A percentile compares a stretch with the other conserved stretches of the same genome.
Conservation (phyloP, 2,329 filamentous ascomycete species). For the Colletotrichum caudatum region DNA sequence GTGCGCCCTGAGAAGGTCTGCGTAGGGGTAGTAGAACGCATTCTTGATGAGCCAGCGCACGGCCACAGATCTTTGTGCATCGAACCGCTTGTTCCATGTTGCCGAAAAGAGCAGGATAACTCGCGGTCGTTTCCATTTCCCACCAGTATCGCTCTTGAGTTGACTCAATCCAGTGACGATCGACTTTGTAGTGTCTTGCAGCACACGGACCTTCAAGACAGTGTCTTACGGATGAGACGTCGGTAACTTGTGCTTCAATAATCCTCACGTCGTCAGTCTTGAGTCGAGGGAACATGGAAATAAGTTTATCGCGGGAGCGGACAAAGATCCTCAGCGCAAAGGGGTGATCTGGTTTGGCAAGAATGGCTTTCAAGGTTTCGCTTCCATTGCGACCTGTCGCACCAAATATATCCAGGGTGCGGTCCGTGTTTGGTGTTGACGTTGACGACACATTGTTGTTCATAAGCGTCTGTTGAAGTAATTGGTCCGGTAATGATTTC, state of each 20-base stretch:
- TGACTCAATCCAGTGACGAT: constrained; percentile 23
- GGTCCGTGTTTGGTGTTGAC: background rate
- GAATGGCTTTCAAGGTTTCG: constrained; percentile 28
- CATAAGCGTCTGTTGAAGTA: too few species aligned
- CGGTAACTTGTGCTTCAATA: constrained; percentile 33
- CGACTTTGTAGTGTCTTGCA: constrained; percentile 14
- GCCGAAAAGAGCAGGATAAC: constrained; percentile 27
- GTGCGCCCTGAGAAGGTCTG: constrained; percentile 30
- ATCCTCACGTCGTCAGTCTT: constrained; percentile 7
- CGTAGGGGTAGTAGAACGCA: constrained; percentile 34
- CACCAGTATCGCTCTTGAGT: background rate
- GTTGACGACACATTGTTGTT: background rate
- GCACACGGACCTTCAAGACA: constrained; percentile 20
- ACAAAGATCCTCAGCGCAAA: constrained; percentile 24
- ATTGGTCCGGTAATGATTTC: too few species aligned
- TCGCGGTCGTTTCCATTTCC: constrained; percentile 11
- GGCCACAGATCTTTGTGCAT: background rate
- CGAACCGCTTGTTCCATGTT: constrained; percentile 28
- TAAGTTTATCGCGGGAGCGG: constrained; percentile 23
- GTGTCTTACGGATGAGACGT: background rate
- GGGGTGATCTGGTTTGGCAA: constrained; percentile 3
- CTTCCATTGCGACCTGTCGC: constrained; percentile 36
- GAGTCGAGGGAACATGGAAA: constrained; percentile 10
- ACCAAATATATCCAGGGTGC: constrained; percentile 33
- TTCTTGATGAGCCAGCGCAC: constrained; percentile 24